phyloP scores from a whole-genome alignment of 306 rosid genomes.

The Lathyrus aphaca region DNA sequence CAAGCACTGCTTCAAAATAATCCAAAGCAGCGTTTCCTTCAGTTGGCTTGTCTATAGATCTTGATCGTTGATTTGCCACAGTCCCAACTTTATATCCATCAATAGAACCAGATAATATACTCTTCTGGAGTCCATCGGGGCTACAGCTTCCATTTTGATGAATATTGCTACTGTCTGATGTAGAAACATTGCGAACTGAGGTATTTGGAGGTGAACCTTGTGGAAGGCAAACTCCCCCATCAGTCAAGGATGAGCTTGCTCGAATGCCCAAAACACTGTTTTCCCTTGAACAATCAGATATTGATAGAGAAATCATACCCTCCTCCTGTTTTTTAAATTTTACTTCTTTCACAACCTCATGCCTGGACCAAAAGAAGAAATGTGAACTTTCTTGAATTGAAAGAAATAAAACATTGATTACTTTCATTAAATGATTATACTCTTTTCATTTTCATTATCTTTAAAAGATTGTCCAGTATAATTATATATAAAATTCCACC shows the following conservation, averaged over 20 bases:
- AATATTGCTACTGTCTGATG: slow-evolving; percentile 74
- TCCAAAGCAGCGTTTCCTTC: slow-evolving; percentile 71
- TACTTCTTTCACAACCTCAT: slow-evolving; percentile 50
- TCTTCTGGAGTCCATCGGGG: slow-evolving; percentile 75
- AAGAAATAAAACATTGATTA: slow-evolving; percentile 30
- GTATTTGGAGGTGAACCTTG: slow-evolving; percentile 68
- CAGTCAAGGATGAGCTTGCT: slow-evolving; percentile 68
- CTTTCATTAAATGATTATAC: slow-evolving; percentile 15
- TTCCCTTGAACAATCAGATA: slow-evolving; percentile 56
- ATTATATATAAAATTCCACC: slow-evolving; percentile 23
- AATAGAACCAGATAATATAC: slow-evolving; percentile 46
- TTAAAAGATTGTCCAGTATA: slow-evolving; percentile 22
- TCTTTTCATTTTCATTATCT: slow-evolving; percentile 7
- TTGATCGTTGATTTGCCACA: slow-evolving; percentile 51
- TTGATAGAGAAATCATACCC: slow-evolving; percentile 53
- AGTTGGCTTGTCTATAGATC: slow-evolving; percentile 57
- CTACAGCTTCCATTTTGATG: slow-evolving; percentile 81
- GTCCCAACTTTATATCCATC: slow-evolving; percentile 62
- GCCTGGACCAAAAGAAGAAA: slow-evolving; percentile 51
- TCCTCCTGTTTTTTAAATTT: slow-evolving; percentile 43
- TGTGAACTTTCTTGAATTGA: slow-evolving; percentile 28
- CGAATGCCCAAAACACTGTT: slow-evolving; percentile 53
- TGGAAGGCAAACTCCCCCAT: slow-evolving; percentile 59
- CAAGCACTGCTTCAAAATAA: slow-evolving; percentile 87
- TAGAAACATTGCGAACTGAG: slow-evolving; percentile 61